A percentile compares a stretch with the other conserved stretches of the same genome.
phyloP scores from a whole-genome alignment of 768 basidiomycete species.

The Candolleomyces aberdarensis region DNA sequence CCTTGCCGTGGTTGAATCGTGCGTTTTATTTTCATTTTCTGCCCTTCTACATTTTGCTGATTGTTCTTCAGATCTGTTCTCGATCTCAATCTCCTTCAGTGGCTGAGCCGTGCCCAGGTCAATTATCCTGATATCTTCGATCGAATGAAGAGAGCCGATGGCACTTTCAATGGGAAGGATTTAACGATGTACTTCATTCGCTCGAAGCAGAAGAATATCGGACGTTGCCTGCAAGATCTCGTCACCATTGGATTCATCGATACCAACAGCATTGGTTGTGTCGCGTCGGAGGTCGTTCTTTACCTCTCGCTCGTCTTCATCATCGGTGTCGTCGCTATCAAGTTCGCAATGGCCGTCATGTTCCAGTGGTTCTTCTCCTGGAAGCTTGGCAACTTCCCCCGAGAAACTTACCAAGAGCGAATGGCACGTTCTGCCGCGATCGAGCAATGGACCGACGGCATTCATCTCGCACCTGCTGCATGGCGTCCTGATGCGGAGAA shows the following conservation, averaged over 20 bases:
- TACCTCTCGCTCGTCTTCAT: slow-evolving; percentile 96
- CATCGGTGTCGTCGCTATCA: slow-evolving; percentile 92
- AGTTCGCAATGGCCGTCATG: slow-evolving; percentile 94
- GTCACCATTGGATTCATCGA: slow-evolving; percentile 92
- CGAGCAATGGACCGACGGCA: slow-evolving; percentile 95
- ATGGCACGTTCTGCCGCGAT: slow-evolving; percentile 89
- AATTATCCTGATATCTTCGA: slow-evolving; percentile 83
- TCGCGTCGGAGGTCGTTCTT: slow-evolving; percentile 92
- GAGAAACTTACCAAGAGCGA: slow-evolving; percentile 89
- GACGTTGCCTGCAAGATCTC: slow-evolving; percentile 82
- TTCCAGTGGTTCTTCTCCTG: slow-evolving; percentile 99
- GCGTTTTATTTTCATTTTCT: slow-evolving; percentile 29
- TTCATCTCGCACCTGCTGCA: slow-evolving; percentile 89
- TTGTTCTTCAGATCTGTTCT: slow-evolving; percentile 65
- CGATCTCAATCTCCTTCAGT: slow-evolving; percentile 80
- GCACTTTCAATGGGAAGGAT: slow-evolving; percentile 78
- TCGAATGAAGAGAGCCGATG: slow-evolving; percentile 62
- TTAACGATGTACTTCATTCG: slow-evolving; percentile 85
- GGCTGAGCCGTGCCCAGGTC: slow-evolving; percentile 81
- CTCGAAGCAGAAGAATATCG: slow-evolving; percentile 61
- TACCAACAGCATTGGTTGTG: slow-evolving; percentile 91
- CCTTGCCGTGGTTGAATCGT: slow-evolving; percentile 94
- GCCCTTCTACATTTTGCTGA: not conserved
- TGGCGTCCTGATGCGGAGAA: slow-evolving; percentile 88
- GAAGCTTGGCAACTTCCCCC: slow-evolving; percentile 89